Evolutionary conservation across 495 filamentous ascomycete genomes (phyloP).

Genomic region (Hypoxylon perforatum): DNA sequence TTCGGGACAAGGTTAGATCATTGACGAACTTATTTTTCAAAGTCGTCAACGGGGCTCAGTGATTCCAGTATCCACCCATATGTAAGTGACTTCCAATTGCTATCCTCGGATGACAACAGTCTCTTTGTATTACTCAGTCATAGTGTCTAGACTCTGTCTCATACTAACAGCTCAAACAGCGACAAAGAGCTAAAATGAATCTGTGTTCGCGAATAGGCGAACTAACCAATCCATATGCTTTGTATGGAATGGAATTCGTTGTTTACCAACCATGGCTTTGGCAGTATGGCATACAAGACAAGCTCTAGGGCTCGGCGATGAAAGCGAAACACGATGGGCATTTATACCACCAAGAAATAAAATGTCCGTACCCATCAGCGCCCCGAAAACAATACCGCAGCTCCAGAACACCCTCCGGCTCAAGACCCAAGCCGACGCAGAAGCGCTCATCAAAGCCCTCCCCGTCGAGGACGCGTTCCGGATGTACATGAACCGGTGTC

Average conservation of each 20-base stretch:
- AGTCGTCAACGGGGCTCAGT: not conserved
- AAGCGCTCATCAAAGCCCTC: constrained; percentile 10
- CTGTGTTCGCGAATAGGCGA: not conserved
- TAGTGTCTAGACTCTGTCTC: not conserved
- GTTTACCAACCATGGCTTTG: not conserved
- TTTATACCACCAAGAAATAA: not conserved
- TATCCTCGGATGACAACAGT: not conserved
- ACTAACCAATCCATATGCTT: not conserved
- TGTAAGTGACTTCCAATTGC: not conserved
- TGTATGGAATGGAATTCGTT: not conserved
- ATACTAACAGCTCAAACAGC: not conserved
- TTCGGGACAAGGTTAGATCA: no score
- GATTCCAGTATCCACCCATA: not conserved
- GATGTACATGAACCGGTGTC: constrained; percentile 27
- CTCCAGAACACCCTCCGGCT: constrained; percentile 15
- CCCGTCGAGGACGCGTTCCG: constrained; percentile 25
- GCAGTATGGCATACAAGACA: not conserved
- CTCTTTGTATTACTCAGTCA: not conserved
- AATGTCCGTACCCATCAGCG: constrained; percentile 7
- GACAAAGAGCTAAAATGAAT: not conserved
- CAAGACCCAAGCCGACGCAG: not conserved
- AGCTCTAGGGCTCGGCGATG: not conserved
- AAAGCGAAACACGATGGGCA: not conserved
- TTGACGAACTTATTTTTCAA: no score
- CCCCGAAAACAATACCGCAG: constrained; percentile 15